These are phyloP conservation scores for Fusarium goolgardi DNA, from an alignment of 2,329 filamentous ascomycete genomes.

Conservation along the genomic window DNA sequence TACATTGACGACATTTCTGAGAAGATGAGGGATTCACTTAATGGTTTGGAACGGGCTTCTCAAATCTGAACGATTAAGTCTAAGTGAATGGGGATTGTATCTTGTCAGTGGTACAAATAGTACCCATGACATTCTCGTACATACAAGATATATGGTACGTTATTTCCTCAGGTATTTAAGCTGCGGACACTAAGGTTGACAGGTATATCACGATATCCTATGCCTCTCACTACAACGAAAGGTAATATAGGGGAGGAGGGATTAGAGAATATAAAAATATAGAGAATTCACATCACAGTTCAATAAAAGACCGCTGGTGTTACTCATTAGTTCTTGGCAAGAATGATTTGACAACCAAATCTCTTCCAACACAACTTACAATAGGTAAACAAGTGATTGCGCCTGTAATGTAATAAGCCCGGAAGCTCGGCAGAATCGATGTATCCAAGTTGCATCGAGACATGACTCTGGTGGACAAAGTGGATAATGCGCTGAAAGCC, in stretches of 20 bases:
- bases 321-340: slow-evolving; percentile 1
- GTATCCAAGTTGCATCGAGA: neutral
- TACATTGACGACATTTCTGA: slow-evolving; percentile 47
- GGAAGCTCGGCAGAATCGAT: slow-evolving; percentile 15
- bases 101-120: neutral
- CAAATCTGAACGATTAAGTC: neutral
- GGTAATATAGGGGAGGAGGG: neutral
- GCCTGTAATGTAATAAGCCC: neutral
- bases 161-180: neutral
- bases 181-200: neutral
- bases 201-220: neutral
- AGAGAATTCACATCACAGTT: neutral
- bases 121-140: no score
- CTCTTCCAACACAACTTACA: neutral
- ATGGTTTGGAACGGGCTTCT: slow-evolving; percentile 33
- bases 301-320: slow-evolving; percentile 5
- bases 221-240: no score
- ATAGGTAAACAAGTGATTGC: neutral
- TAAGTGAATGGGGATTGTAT: neutral
- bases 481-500: slow-evolving; percentile 21
- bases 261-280: no score
- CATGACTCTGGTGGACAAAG: slow-evolving; percentile 12
- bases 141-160: neutral
- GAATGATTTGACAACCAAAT: neutral
- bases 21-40: slow-evolving; percentile 40